phyloP scores from a whole-genome alignment of 441 rosid genomes.

The Manihot esculenta region DNA sequence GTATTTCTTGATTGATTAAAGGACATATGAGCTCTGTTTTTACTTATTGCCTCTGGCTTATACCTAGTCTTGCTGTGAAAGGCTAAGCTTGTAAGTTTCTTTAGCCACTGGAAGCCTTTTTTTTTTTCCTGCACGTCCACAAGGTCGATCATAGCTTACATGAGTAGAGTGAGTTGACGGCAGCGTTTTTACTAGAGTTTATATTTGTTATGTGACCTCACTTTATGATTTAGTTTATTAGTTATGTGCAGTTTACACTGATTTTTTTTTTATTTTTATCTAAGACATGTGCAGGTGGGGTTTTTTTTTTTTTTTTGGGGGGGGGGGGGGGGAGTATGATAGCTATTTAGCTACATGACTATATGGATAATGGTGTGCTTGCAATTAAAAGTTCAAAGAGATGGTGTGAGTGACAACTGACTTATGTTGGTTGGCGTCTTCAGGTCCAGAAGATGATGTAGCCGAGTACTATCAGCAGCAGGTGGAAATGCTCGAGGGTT shows the following conservation, averaged over 20 bases:
- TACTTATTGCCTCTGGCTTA: not conserved
- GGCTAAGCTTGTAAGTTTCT: not conserved
- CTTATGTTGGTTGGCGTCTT: slow-evolving; percentile 23
- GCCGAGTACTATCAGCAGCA: slow-evolving; percentile 97
- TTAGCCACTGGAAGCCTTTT: not conserved
- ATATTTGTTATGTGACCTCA: no score
- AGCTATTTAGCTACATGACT: not conserved
- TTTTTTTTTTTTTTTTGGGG: no score
- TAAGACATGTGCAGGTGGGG: not conserved
- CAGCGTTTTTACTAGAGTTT: not conserved
- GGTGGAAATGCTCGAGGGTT: slow-evolving; percentile 91
- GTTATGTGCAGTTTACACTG: not conserved
- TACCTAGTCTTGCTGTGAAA: not conserved
- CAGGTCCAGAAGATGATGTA: slow-evolving; percentile 81
- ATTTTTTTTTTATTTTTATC: not conserved
- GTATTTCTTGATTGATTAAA: not conserved
- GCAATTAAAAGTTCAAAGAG: slow-evolving; percentile 3
- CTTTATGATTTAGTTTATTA: not conserved
- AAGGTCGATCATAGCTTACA: not conserved
- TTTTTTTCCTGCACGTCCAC: no score
- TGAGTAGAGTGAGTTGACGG: not conserved
- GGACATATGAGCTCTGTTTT: not conserved
- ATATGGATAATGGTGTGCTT: not conserved
- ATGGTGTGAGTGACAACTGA: not conserved
- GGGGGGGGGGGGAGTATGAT: not conserved